A percentile compares a stretch with the other conserved stretches of the same genome.
Conservation (phyloP, 371 early-diverging fungal species). For the Actinomucor elegans region DNA sequence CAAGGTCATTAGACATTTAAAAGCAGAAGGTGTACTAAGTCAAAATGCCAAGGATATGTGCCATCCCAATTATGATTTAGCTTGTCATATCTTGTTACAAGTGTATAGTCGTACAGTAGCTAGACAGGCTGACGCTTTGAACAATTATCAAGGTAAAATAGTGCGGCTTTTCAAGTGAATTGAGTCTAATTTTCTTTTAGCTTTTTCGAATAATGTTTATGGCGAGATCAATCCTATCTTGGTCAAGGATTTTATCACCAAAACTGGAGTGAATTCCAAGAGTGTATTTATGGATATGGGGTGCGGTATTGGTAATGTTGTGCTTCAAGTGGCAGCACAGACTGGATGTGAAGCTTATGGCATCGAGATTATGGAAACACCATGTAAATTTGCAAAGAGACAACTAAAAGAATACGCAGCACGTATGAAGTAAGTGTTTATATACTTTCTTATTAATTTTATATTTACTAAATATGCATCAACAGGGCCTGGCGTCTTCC, state of each 20-base stretch:
- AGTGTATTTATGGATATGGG: conserved; percentile 93
- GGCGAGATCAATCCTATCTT: conserved; percentile 91
- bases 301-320: conserved; percentile 95
- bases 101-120: conserved; percentile 88
- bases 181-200: conserved; percentile 28
- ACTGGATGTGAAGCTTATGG: conserved; percentile 85
- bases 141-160: conserved; percentile 72
- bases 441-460: background rate
- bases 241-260: conserved; percentile 80
- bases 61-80: conserved; percentile 65
- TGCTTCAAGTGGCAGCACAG: conserved; percentile 91
- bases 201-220: conserved; percentile 94
- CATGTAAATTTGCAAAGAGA: conserved; percentile 75
- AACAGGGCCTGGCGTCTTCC: conserved; percentile 62
- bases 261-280: conserved; percentile 62
- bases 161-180: background rate
- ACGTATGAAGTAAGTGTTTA: conserved; percentile 67
- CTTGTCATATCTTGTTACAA: conserved; percentile 85
- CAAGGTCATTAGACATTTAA: conserved; percentile 47
- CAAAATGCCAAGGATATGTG: conserved; percentile 42
- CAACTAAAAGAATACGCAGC: conserved; percentile 84
- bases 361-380: conserved; percentile 91
- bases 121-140: conserved; percentile 76
- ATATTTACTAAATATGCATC: background rate
- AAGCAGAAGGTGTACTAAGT: conserved; percentile 33